These are phyloP conservation scores for Exserohilum rostratum DNA, from an alignment of 2,329 filamentous ascomycete species.

Conservation along the genomic window DNA sequence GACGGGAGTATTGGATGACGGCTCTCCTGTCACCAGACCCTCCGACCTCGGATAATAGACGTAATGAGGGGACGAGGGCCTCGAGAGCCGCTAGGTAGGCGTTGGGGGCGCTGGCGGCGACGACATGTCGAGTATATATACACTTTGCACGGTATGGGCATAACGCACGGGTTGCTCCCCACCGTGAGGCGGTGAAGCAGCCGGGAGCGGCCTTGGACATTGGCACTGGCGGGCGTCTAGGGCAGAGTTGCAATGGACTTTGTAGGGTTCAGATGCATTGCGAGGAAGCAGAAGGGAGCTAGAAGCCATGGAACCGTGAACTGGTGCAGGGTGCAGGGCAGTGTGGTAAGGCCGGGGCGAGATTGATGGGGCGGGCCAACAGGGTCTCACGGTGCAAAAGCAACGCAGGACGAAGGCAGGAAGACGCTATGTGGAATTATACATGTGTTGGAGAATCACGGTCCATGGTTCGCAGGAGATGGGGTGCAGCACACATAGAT, in stretches of 20 bases:
- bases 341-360: background rate
- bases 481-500: no score
- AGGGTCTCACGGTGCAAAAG: background rate
- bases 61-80: background rate
- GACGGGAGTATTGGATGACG: slow-evolving; percentile 10
- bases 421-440: background rate
- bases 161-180: slow-evolving; percentile 26
- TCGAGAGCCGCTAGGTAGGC: slow-evolving; percentile 2
- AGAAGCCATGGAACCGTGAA: slow-evolving; percentile 2
- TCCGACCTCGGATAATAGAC: background rate
- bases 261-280: background rate
- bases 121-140: slow-evolving; percentile 19
- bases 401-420: background rate
- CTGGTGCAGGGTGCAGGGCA: background rate
- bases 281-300: background rate
- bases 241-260: slow-evolving; percentile 20
- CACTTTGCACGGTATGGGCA: no score
- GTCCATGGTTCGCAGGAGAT: background rate
- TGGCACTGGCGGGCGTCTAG: no score
- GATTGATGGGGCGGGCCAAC: background rate
- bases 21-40: slow-evolving; percentile 1
- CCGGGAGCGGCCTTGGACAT: slow-evolving; percentile 7
- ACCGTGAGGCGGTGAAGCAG: slow-evolving; percentile 31
- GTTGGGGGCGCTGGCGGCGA: slow-evolving; percentile 4
- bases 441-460: background rate